These are phyloP conservation scores for Vigna mungo DNA, from an alignment of 306 rosid species.

Conservation along the genomic window DNA sequence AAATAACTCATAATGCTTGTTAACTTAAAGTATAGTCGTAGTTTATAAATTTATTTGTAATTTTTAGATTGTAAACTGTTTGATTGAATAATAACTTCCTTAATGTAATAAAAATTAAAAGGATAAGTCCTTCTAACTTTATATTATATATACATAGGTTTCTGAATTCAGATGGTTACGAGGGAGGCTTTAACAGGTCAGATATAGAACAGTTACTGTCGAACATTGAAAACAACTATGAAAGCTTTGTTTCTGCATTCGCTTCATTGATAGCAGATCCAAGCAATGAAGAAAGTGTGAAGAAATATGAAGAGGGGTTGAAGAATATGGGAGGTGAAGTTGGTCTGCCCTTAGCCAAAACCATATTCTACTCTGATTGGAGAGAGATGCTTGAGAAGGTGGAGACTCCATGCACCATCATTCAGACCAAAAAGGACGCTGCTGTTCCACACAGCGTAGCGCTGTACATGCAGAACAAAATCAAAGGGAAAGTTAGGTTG, in stretches of 20 bases:
- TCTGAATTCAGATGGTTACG: constrained; percentile 62
- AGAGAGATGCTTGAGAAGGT: constrained; percentile 53
- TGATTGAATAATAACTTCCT: no score
- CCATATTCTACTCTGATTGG: constrained; percentile 63
- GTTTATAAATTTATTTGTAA: no score
- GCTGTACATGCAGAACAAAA: constrained; percentile 62
- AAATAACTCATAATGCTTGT: no score
- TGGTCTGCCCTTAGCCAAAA: constrained; percentile 60
- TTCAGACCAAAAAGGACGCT: constrained; percentile 56
- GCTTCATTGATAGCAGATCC: constrained; percentile 52
- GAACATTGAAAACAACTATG: constrained; percentile 54
- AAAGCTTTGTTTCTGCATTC: constrained; percentile 59
- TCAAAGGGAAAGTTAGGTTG: constrained; percentile 48
- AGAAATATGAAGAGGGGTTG: constrained; percentile 52
- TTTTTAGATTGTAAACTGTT: no score
- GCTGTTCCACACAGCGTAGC: constrained; percentile 66
- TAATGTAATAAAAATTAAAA: neutral
- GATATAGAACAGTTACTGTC: constrained; percentile 55
- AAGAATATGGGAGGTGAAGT: constrained; percentile 56
- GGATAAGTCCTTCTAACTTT: neutral
- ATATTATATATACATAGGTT: constrained; percentile 46
- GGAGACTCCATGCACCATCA: constrained; percentile 57
- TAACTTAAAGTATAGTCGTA: no score
- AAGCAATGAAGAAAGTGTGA: constrained; percentile 51
- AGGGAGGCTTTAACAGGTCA: constrained; percentile 65